phyloP scores from a whole-genome alignment of 257 asterid species.

The Rauvolfia tetraphylla region DNA sequence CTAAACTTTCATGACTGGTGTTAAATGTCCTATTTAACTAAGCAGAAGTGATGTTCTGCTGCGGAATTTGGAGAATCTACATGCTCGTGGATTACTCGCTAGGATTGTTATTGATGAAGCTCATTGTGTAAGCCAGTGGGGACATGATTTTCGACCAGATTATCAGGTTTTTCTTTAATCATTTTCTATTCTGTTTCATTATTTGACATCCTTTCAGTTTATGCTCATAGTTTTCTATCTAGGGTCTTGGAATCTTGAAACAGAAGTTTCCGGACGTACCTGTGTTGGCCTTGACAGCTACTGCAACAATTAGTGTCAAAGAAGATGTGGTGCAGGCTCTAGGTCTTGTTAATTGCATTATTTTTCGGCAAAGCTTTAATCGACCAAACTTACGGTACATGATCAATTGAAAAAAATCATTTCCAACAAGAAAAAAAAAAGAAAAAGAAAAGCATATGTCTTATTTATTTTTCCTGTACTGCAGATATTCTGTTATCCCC shows the following conservation, averaged over 20 bases:
- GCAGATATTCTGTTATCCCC: constrained; percentile 89
- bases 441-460: not conserved
- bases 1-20: not conserved
- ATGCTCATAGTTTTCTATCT: constrained; percentile 36
- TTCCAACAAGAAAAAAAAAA: not conserved
- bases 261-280: constrained; percentile 87
- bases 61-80: constrained; percentile 78
- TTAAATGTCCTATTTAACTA: constrained; percentile 10
- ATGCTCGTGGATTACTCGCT: constrained; percentile 72
- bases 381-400: constrained; percentile 87
- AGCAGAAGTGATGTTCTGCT: constrained; percentile 87
- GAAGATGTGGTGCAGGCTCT: constrained; percentile 99
- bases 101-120: constrained; percentile 99
- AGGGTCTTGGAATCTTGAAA: constrained; percentile 93
- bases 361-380: constrained; percentile 93
- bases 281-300: constrained; percentile 94
- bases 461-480: constrained; percentile 31
- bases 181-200: constrained; percentile 5
- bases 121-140: constrained; percentile 99
- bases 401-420: not conserved
- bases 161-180: constrained; percentile 55
- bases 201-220: constrained; percentile 17
- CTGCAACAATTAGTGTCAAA: constrained; percentile 91
- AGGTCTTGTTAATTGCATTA: constrained; percentile 85
- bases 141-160: constrained; percentile 99